Base-by-base conservation (phyloP, 2,329 filamentous ascomycete genomes). In the Zelopaecilomyces penicillatus region DNA sequence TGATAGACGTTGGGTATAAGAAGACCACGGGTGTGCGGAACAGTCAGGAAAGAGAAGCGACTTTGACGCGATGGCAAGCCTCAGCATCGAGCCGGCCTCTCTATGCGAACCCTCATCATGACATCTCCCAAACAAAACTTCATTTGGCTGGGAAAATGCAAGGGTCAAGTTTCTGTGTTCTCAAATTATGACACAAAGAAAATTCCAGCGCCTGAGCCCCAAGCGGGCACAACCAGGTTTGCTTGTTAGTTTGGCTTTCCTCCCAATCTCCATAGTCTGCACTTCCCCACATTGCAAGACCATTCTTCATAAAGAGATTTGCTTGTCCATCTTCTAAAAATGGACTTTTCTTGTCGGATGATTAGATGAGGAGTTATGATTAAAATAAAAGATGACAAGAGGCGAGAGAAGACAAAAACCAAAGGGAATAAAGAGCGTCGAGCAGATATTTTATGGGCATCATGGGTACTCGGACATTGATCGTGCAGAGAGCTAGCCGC, bases 361-460 rank as follows among this genome's bases (percentile, higher is more conserved):
- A 67, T 65, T 65, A 65, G 56, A 58, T 54, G 60, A 62, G 55
- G 55, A 61, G 52, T 59, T 58, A 57, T 60, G 57, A 66, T 66
- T 65, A 66, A 64, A 64, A 59, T 57, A 56, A 59, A 60, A 62
- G 55, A 59, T 54, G 58, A 58, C 56, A 59, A 61, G 56, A 52
- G 51, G 55, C 60, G 54, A 67, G 55, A 62, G 58, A 58, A 60
- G 57, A 61, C 50, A 59, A 65, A 57, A 67, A 66, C 59, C 54
- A 65, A 74, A 71, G 61, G 56, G 68, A 71, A 70, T 63, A 65
- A 69, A 66, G 68, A 68, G 71, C 71, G 64, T 66, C 67, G 70
- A 72, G 73, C 71, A 75, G 72, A 70, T 76, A 73, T 71, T 74
- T 70, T 72, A 71, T 69, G 65, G 69, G 68, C 70, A 74, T 79